Conservation (phyloP, 352 stramenopile genomes). For the Blastocystis sp. region DNA sequence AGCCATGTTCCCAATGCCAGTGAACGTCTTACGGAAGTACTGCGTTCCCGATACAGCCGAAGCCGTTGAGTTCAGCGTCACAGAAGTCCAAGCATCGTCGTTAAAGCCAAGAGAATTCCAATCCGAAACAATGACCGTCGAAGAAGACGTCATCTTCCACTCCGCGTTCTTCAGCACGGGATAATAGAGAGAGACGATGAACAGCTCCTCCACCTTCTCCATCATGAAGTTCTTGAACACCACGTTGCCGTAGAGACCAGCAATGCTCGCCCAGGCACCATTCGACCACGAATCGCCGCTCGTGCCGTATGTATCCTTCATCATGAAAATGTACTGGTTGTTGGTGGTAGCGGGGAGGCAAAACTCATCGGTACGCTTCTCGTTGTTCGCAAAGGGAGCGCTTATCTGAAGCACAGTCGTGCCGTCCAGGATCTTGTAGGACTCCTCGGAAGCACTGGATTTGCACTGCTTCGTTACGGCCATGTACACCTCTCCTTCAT, state of each 20-base stretch:
- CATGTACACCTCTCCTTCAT: too few species aligned
- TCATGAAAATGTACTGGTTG: slow-evolving; percentile 32
- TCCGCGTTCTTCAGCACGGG: neutral
- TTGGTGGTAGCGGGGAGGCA: slow-evolving; percentile 17
- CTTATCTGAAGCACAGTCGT: too few species aligned
- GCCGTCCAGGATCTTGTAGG: neutral
- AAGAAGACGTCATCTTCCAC: slow-evolving; percentile 23
- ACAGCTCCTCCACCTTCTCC: neutral
- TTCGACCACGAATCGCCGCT: neutral
- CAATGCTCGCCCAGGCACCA: neutral
- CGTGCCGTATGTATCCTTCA: slow-evolving; percentile 21
- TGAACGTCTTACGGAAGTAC: slow-evolving; percentile 59
- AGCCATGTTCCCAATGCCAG: neutral
- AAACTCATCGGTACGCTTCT: neutral
- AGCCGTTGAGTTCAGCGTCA: neutral
- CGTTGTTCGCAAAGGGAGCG: neutral
- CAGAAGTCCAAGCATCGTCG: slow-evolving; percentile 18
- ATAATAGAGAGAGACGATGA: neutral
- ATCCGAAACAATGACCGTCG: neutral
- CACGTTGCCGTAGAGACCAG: slow-evolving; percentile 1
- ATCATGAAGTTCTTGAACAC: slow-evolving; percentile 47
- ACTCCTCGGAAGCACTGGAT: too few species aligned
- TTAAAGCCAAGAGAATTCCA: neutral
- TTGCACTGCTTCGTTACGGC: too few species aligned
- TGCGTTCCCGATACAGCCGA: slow-evolving; percentile 19